Conservation (phyloP, 2,329 filamentous ascomycete genomes). For the Aspergillus hortae region DNA sequence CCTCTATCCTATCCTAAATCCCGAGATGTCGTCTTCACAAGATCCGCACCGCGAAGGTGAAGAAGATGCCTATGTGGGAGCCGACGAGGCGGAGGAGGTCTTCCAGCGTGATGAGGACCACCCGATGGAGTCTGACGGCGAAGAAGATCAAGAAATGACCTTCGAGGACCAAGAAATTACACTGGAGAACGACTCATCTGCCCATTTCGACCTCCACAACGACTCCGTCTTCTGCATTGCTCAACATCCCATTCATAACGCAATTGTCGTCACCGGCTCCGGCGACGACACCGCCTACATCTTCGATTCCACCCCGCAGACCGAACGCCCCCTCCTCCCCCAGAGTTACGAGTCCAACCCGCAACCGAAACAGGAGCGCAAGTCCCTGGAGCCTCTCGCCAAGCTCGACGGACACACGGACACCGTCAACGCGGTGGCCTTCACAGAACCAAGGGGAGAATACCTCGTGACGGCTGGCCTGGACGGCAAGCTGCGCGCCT, state of each 20-base stretch:
- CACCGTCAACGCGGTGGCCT: slow-evolving; percentile 80
- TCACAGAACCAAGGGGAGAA: slow-evolving; percentile 78
- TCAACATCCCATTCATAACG: slow-evolving; percentile 75
- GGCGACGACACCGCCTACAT: slow-evolving; percentile 84
- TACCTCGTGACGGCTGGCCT: slow-evolving; percentile 83
- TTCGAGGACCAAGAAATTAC: slow-evolving; percentile 62
- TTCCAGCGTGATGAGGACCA: slow-evolving; percentile 65
- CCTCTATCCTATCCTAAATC: neutral
- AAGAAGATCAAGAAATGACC: slow-evolving; percentile 51
- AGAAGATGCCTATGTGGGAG: slow-evolving; percentile 69
- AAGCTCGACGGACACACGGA: slow-evolving; percentile 87
- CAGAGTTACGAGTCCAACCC: slow-evolving; percentile 69
- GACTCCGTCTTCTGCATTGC: slow-evolving; percentile 95
- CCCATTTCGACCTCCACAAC: slow-evolving; percentile 85
- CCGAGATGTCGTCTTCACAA: slow-evolving; percentile 34
- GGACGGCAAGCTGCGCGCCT: slow-evolving; percentile 76
- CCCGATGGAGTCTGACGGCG: slow-evolving; percentile 73
- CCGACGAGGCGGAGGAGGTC: slow-evolving; percentile 75
- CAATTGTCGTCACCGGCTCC: slow-evolving; percentile 83
- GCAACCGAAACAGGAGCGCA: slow-evolving; percentile 55
- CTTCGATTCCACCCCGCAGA: slow-evolving; percentile 67
- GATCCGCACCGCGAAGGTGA: slow-evolving; percentile 51
- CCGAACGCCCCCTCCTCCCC: slow-evolving; percentile 65
- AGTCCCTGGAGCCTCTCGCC: slow-evolving; percentile 62
- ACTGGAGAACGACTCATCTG: slow-evolving; percentile 86